These are phyloP conservation scores for Euphorbia corollata DNA, from an alignment of 441 rosid genomes.

Conservation along the genomic window DNA sequence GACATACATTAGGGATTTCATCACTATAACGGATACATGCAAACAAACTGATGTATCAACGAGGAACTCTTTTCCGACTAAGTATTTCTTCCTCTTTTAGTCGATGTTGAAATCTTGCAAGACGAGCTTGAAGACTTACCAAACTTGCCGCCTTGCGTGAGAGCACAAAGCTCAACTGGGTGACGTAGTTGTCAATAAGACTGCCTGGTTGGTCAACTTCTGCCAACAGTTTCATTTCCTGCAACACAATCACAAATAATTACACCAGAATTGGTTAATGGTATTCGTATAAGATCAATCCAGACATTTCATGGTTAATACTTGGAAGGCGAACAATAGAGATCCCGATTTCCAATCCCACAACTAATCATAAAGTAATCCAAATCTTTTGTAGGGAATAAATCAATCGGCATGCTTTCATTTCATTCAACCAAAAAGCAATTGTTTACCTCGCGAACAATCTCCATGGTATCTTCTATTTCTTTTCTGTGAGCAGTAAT, in stretches of 20 bases:
- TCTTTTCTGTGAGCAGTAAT: conserved; percentile 93
- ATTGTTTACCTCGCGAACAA: conserved; percentile 80
- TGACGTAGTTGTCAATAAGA: conserved; percentile 81
- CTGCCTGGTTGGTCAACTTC: conserved; percentile 99
- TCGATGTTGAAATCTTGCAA: conserved; percentile 94
- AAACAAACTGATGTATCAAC: conserved; percentile 25
- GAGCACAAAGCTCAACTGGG: conserved; percentile 72
- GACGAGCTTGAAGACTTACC: conserved; percentile 92
- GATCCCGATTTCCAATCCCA: not conserved
- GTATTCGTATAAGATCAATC: not conserved
- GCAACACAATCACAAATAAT: not conserved
- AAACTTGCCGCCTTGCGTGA: conserved; percentile 96
- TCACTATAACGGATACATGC: not conserved
- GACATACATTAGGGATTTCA: not conserved
- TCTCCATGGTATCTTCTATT: conserved; percentile 99
- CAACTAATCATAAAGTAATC: not conserved
- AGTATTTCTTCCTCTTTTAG: conserved; percentile 93
- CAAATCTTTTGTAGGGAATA: not conserved
- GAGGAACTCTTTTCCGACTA: conserved; percentile 80
- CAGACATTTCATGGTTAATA: not conserved
- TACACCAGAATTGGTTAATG: not conserved
- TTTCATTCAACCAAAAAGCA: not conserved
- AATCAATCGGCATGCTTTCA: not conserved
- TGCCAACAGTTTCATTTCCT: conserved; percentile 97
- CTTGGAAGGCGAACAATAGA: not conserved